Evolutionary conservation across 805 yeast species (phyloP), one percentile per base, ranked within the genome.

Genomic region (Henningerozyma blattae): DNA sequence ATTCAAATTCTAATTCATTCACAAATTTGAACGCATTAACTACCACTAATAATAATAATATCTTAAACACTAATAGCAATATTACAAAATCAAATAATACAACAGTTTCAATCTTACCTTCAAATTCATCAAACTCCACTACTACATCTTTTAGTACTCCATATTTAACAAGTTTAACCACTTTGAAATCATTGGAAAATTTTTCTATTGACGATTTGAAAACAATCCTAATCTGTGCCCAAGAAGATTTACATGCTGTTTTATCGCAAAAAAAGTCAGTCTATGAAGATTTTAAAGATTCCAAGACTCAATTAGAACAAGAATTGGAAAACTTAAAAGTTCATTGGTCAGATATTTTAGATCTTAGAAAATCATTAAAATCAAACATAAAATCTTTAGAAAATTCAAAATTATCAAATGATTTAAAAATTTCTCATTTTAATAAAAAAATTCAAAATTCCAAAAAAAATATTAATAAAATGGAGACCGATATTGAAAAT

Each of bases 241-340:
- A 54, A 34, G 58, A 54, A 34, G 58, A 54, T 35, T 33, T 54
- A 36, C 61, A 54, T 35, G 53, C 52, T n/a, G 53, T 54, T 4
- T 35, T 54, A 9, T 39, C 45, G 13, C 56, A 52, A 29, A 50
- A 51, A 28, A 24, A 44, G 3, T 42, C 48, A 5, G 27, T 45
- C 3, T 36, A 48, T 16, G 48, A 49, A 27, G 58, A 55, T 34
- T 56, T 54, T 33, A 43, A 45, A 29, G 59, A 52, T 25, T 42
- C 53, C 1, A 47, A 48, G 34, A n/a, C 43, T 26, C 51, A 50
- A 31, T 32, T 54, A 28, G 43, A 46, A 29, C 32, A 49, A 26
- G 57, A 53, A 35, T 33, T 54, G 13, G 55, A 51, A 22, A 50
- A 52, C 30, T 34, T 53, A 28, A 56, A 49, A 34, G 44, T 38